Base-by-base conservation (phyloP, 441 rosid species). In the Brassica balearica region DNA sequence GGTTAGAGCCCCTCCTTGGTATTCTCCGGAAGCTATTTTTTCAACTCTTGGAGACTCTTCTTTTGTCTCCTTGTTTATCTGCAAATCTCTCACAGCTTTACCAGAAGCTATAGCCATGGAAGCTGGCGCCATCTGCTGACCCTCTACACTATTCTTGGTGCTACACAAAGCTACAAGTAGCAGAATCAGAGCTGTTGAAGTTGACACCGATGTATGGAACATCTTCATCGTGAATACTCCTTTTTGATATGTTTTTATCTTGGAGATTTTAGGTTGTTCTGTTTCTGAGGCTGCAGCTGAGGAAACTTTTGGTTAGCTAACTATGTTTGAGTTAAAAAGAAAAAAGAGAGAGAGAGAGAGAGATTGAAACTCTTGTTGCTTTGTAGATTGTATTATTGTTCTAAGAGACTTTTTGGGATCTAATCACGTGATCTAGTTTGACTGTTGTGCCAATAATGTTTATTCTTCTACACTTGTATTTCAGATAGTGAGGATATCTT, bases 401-500 rank as follows among this genome's bases (percentile, higher is more conserved):
- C 17, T 58, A 32, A 22, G 76, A 62, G 66, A 27, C 80, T 60
- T 71, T 61, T 82, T 82, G 77, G 85, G 89, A 92, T 92, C 92
- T 81, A 87, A 87, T 85, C 97, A 89, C 88, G 94, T 92, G 91
- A 81, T 83, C 11, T 69, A 29, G 84, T 85, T 89, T 91, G 92
- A 90, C 94, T 84, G 85, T 6, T 76, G 71, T 76, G 80, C 71
- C 69, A 71, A 76, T 76, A 71, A 38, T 38, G 20, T 80, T 11
- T n/a, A 3, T 46, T 74, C 48, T 27, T 29, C 53, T 53, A 22
- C 58, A 62, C 43, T 63, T 73, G 65, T 51, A 70, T 74, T 62
- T 20, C 56, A 69, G 51, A 79, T 55, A 20, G 8, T 62, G n/a
- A 14, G 5, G 67, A 68, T 68, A 36, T 7, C 69, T 64, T 38